Evolutionary conservation across 1,139 yeast genomes (phyloP).

Genomic region (Pichia sp.): DNA sequence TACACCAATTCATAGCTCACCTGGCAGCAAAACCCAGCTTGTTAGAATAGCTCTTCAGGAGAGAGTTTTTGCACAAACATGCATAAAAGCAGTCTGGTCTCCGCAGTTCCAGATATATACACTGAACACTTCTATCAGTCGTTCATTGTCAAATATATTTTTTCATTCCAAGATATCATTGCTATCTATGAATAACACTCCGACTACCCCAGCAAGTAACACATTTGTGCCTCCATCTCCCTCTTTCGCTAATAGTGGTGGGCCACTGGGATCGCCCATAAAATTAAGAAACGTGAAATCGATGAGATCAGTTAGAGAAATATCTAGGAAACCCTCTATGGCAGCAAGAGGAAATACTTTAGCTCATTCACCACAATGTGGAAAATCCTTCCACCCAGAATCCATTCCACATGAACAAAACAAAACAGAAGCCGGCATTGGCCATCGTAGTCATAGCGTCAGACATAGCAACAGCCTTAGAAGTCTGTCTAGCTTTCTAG

Average conservation of each 20-base stretch:
- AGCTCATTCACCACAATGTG: conserved; percentile 1
- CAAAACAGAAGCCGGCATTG: background rate
- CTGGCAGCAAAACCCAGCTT: conserved; percentile 1
- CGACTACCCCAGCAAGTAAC: background rate
- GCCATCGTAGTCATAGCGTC: background rate
- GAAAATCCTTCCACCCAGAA: background rate
- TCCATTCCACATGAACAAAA: background rate
- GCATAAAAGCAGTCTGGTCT: conserved; percentile 17
- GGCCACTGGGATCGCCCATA: conserved; percentile 13
- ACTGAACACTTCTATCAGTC: conserved; percentile 13
- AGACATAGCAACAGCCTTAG: conserved; percentile 80
- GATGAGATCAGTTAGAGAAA: conserved; percentile 10
- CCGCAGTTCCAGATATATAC: conserved; percentile 14
- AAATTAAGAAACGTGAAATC: conserved; percentile 12
- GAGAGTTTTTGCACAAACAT: conserved; percentile 17
- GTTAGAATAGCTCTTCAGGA: conserved; percentile 17
- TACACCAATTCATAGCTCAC: background rate
- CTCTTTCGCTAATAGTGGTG: conserved; percentile 11
- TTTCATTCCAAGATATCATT: conserved; percentile 12
- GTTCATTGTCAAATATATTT: conserved; percentile 16
- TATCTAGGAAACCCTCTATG: background rate
- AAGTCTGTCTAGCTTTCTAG: conserved; percentile 10
- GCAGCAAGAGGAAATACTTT: background rate
- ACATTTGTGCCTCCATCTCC: conserved; percentile 17
- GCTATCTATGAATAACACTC: conserved; percentile 6